Evolutionary conservation across 139 green algal genomes (phyloP).

Genomic region (Closterium sp.): DNA sequence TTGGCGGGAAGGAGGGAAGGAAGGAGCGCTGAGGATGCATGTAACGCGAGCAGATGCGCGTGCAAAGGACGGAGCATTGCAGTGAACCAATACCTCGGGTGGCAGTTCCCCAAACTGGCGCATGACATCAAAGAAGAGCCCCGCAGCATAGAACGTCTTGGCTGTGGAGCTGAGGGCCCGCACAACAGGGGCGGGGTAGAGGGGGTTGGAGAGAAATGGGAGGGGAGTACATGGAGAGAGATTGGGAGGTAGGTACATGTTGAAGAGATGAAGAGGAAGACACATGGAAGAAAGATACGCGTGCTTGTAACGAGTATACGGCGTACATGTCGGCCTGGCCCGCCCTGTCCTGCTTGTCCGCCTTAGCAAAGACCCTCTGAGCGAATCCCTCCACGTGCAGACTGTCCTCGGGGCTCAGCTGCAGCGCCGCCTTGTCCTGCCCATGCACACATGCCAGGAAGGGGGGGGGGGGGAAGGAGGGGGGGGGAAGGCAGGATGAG

Average conservation of each 20-base stretch:
- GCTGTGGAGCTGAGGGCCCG: constrained; percentile 58
- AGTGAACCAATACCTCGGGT: constrained; percentile 51
- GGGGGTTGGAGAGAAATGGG: not conserved
- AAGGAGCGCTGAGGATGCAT: not conserved
- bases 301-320: not conserved
- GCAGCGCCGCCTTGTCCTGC: constrained; percentile 37
- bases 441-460: not conserved
- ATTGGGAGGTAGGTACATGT: constrained; percentile 43
- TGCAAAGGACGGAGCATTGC: no score
- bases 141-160: constrained; percentile 81
- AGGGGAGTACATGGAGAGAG: constrained; percentile 72
- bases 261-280: not conserved
- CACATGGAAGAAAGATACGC: not conserved
- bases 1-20: not conserved
- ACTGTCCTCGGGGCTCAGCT: constrained; percentile 26
- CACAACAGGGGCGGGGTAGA: no score
- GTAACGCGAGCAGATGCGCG: no score
- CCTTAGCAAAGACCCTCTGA: constrained; percentile 41
- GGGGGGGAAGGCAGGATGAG: not conserved
- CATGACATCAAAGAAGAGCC: constrained; percentile 81
- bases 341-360: constrained; percentile 38
- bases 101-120: constrained; percentile 73
- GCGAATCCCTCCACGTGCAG: constrained; percentile 48
- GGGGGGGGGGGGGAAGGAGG: not conserved
- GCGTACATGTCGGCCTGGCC: constrained; percentile 43